Evolutionary conservation across 495 filamentous ascomycete genomes (phyloP).

Genomic region (Tuber magnatum): DNA sequence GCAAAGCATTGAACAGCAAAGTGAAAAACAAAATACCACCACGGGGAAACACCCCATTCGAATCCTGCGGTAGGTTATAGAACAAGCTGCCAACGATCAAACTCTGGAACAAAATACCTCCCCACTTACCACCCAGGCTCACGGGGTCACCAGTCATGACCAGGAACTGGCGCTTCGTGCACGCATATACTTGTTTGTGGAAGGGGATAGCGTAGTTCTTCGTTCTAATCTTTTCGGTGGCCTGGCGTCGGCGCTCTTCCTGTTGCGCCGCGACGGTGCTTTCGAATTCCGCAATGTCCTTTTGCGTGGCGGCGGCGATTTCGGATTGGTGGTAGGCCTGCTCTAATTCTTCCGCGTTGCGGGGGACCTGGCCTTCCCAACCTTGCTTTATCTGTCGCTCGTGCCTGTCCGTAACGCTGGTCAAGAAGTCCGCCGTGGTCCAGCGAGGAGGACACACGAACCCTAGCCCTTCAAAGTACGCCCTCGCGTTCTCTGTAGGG

Average conservation of each 20-base stretch:
- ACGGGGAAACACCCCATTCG: constrained; percentile 50
- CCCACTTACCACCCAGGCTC: constrained; percentile 51
- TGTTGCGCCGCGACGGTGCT: constrained; percentile 46
- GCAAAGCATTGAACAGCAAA: constrained; percentile 71
- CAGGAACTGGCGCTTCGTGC: constrained; percentile 59
- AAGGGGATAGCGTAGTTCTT: constrained; percentile 65
- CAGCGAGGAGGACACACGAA: constrained; percentile 55
- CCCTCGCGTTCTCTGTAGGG: constrained; percentile 50
- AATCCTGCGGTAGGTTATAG: constrained; percentile 58
- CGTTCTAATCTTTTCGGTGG: constrained; percentile 48
- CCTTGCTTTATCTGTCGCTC: constrained; percentile 54
- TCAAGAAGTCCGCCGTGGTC: constrained; percentile 65
- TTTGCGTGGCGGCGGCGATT: constrained; percentile 39
- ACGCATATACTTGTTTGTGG: constrained; percentile 58
- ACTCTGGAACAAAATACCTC: constrained; percentile 61
- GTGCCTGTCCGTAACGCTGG: constrained; percentile 57
- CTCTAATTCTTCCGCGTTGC: constrained; percentile 55
- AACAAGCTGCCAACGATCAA: constrained; percentile 73
- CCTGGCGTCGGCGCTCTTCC: constrained; percentile 47
- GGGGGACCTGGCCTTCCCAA: constrained; percentile 56
- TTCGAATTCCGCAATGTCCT: constrained; percentile 51
- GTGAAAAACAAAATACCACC: constrained; percentile 62
- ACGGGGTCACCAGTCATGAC: constrained; percentile 58
- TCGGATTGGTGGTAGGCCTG: constrained; percentile 48
- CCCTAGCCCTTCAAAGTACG: constrained; percentile 59